Evolutionary conservation across 2,329 filamentous ascomycete genomes (phyloP).

Genomic region (Endoconidiophora polonica): DNA sequence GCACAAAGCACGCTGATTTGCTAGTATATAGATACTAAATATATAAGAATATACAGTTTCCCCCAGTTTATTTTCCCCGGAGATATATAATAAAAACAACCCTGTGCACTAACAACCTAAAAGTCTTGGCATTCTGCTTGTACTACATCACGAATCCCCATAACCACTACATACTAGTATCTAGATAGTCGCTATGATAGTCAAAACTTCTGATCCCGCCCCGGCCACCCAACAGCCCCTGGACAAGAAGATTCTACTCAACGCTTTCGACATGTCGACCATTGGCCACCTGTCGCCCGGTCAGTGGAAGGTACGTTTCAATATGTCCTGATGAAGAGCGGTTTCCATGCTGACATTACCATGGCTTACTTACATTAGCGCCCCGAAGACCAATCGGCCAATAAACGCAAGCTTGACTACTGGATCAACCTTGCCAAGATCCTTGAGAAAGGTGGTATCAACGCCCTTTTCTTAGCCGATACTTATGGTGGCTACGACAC

Average conservation of each 20-base stretch:
- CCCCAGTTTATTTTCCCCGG: too few relatives aligned
- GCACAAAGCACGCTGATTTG: too few relatives aligned
- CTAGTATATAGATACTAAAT: too few relatives aligned
- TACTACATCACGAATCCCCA: too few relatives aligned
- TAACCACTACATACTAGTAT: too few relatives aligned
- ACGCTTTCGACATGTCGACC: constrained; percentile 51
- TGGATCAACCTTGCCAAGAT: constrained; percentile 49
- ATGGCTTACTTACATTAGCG: constrained; percentile 25
- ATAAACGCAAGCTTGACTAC: constrained; percentile 42
- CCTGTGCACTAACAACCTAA: too few relatives aligned
- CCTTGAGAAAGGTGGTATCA: constrained; percentile 44
- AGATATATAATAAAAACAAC: too few relatives aligned
- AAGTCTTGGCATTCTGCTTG: too few relatives aligned
- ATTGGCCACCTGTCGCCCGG: constrained; percentile 47
- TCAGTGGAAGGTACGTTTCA: constrained; percentile 32
- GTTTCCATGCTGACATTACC: not conserved
- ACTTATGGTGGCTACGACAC: constrained; percentile 49
- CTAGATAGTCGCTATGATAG: too few relatives aligned
- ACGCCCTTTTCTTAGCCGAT: constrained; percentile 48
- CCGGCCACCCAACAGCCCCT: not conserved
- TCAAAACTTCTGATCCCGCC: too few relatives aligned
- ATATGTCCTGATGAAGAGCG: not conserved
- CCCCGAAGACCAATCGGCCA: constrained; percentile 42
- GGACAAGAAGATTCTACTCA: constrained; percentile 32
- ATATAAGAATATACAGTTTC: too few relatives aligned